Evolutionary conservation across 2,329 filamentous ascomycete genomes (phyloP).

Genomic region (Didymella glomerata): DNA sequence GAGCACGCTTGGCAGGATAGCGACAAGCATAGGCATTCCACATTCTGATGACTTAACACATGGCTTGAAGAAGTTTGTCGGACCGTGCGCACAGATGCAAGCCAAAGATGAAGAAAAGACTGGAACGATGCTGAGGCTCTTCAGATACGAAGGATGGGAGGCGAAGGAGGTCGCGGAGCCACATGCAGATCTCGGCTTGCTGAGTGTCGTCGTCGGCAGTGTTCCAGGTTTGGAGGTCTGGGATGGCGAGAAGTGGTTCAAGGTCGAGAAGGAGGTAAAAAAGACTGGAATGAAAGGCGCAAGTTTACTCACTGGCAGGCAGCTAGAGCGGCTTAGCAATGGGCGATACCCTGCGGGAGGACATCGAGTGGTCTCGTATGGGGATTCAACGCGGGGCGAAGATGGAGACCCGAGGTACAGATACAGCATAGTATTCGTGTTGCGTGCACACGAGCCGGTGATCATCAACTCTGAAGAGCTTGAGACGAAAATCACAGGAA

Average conservation of each 20-base stretch:
- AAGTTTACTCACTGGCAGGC: constrained; percentile 43
- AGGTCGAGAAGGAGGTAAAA: constrained; percentile 40
- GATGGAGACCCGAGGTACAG: constrained; percentile 33
- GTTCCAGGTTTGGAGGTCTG: constrained; percentile 51
- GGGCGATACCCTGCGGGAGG: constrained; percentile 43
- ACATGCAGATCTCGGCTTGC: constrained; percentile 48
- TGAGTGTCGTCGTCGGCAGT: constrained; percentile 47
- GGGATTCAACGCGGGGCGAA: constrained; percentile 5
- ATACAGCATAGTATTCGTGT: constrained; percentile 50
- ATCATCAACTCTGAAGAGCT: constrained; percentile 37
- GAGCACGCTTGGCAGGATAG: constrained; percentile 37
- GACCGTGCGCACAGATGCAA: constrained; percentile 36
- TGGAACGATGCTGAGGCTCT: constrained; percentile 49
- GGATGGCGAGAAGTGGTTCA: constrained; percentile 37
- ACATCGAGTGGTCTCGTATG: constrained; percentile 50
- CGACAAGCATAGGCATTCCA: constrained; percentile 30
- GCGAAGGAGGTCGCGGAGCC: constrained; percentile 49
- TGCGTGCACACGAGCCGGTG: constrained; percentile 44
- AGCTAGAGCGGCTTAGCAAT: constrained; percentile 43
- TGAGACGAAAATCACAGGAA: constrained; percentile 43
- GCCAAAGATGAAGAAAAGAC: constrained; percentile 35
- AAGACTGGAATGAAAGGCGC: constrained; percentile 27
- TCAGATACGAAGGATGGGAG: constrained; percentile 49
- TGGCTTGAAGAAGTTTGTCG: constrained; percentile 39
- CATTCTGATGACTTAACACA: constrained; percentile 19